These are phyloP conservation scores for Carex scoparia DNA, from an alignment of 176 grass and related monocot species.

Conservation along the genomic window DNA sequence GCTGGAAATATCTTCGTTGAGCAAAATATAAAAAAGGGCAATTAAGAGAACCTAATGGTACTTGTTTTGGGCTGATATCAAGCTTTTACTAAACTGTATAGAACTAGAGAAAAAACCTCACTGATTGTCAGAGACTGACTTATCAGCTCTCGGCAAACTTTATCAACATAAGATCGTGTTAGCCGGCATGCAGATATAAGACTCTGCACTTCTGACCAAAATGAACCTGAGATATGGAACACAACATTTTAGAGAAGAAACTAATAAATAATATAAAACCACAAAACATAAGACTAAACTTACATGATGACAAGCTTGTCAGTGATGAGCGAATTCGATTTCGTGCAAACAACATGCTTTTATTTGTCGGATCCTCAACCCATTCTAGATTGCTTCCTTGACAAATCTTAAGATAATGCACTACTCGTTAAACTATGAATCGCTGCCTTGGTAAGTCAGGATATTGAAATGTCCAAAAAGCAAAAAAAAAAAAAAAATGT, in stretches of 20 bases:
- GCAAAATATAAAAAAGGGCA: not conserved
- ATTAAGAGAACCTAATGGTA: not conserved
- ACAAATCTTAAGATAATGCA: slow-evolving; percentile 60
- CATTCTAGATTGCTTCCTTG: slow-evolving; percentile 55
- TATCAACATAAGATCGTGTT: slow-evolving; percentile 52
- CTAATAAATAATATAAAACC: not conserved
- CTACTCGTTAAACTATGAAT: slow-evolving; percentile 23
- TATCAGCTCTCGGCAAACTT: slow-evolving; percentile 37
- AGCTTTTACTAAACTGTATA: not conserved
- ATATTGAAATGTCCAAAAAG: slow-evolving; percentile 4
- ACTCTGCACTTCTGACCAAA: slow-evolving; percentile 56
- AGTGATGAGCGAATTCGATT: slow-evolving; percentile 80
- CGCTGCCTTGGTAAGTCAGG: not conserved
- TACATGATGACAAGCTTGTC: slow-evolving; percentile 35
- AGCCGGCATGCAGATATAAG: slow-evolving; percentile 63
- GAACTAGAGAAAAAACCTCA: slow-evolving; percentile 41
- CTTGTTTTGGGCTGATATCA: not conserved
- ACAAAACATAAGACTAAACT: slow-evolving; percentile 15
- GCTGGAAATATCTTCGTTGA: not conserved
- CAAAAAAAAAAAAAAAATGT: not conserved
- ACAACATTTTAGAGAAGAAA: slow-evolving; percentile 22
- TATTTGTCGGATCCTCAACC: slow-evolving; percentile 98
- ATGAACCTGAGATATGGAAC: slow-evolving; percentile 41
- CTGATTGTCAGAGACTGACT: slow-evolving; percentile 55
- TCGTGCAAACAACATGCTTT: slow-evolving; percentile 55